phyloP scores from a whole-genome alignment of 768 basidiomycete species.

The Mycena crocata region DNA sequence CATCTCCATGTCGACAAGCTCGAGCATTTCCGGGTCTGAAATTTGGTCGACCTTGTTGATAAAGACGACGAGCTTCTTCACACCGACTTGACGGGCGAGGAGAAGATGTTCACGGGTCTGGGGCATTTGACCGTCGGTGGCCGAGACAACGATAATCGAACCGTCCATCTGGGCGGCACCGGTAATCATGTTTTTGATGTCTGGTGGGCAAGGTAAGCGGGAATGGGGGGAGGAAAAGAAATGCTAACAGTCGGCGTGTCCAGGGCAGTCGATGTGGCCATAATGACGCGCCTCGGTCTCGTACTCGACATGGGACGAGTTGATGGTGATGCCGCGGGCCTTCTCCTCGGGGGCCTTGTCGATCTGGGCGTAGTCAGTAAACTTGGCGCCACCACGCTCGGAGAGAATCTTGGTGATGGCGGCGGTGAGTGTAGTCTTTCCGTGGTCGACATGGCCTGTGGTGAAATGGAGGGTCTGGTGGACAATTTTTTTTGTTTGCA shows the following conservation, averaged over 20 bases:
- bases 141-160: constrained; percentile 95
- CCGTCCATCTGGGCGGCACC: constrained; percentile 99
- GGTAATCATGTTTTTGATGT: constrained; percentile 99
- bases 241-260: constrained; percentile 90
- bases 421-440: constrained; percentile 97
- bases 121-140: constrained; percentile 99
- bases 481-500: constrained; percentile 33
- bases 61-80: constrained; percentile 97
- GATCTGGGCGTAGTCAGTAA: constrained; percentile 96
- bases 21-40: constrained; percentile 96
- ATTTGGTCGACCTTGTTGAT: constrained; percentile 99
- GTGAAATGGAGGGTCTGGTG: constrained; percentile 9
- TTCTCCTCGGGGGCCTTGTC: constrained; percentile 99
- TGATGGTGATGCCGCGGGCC: constrained; percentile 99
- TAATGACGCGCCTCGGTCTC: constrained; percentile 92
- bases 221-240: constrained; percentile 21
- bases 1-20: constrained; percentile 99
- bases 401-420: constrained; percentile 96
- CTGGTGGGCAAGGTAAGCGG: constrained; percentile 49
- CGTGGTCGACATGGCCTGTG: constrained; percentile 94
- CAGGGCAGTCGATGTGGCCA: constrained; percentile 98
- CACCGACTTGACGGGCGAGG: constrained; percentile 96
- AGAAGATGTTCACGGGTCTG: constrained; percentile 99
- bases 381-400: constrained; percentile 78
- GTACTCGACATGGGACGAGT: constrained; percentile 98